Conservation (phyloP, 768 basidiomycete genomes). For the Boletus subcaerulescens region DNA sequence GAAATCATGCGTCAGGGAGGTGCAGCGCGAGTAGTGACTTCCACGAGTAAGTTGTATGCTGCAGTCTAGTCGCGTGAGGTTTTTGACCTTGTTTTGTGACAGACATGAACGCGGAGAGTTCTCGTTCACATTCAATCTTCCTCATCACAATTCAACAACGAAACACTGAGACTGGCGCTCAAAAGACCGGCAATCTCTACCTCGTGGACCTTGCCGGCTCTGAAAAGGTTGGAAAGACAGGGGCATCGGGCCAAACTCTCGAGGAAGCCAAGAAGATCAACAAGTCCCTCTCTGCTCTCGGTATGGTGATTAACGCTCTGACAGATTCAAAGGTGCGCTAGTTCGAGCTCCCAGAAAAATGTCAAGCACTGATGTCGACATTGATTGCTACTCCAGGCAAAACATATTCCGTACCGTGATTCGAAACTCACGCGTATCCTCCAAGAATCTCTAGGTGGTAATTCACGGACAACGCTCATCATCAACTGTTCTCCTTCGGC, state of each 20-base stretch:
- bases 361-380: slow-evolving; percentile 3
- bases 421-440: slow-evolving; percentile 98
- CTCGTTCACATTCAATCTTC: slow-evolving; percentile 98
- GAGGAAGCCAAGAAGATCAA: slow-evolving; percentile 99
- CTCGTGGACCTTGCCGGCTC: slow-evolving; percentile 98
- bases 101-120: slow-evolving; percentile 99
- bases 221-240: slow-evolving; percentile 99
- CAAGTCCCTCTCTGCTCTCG: slow-evolving; percentile 94
- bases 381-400: slow-evolving; percentile 53
- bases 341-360: neutral
- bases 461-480: slow-evolving; percentile 94
- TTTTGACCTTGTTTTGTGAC: slow-evolving; percentile 7
- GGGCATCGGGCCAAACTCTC: slow-evolving; percentile 96
- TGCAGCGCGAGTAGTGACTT: slow-evolving; percentile 83
- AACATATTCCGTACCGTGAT: slow-evolving; percentile 97
- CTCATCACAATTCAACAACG: slow-evolving; percentile 96
- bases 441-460: slow-evolving; percentile 97
- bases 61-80: neutral
- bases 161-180: slow-evolving; percentile 92
- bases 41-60: slow-evolving; percentile 72
- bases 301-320: slow-evolving; percentile 99
- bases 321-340: slow-evolving; percentile 86
- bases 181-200: slow-evolving; percentile 95
- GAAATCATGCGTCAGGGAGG: slow-evolving; percentile 99
- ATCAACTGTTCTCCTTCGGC: slow-evolving; percentile 99